These are phyloP conservation scores for Fusarium piperis DNA, from an alignment of 2,329 filamentous ascomycete species.

Conservation along the genomic window DNA sequence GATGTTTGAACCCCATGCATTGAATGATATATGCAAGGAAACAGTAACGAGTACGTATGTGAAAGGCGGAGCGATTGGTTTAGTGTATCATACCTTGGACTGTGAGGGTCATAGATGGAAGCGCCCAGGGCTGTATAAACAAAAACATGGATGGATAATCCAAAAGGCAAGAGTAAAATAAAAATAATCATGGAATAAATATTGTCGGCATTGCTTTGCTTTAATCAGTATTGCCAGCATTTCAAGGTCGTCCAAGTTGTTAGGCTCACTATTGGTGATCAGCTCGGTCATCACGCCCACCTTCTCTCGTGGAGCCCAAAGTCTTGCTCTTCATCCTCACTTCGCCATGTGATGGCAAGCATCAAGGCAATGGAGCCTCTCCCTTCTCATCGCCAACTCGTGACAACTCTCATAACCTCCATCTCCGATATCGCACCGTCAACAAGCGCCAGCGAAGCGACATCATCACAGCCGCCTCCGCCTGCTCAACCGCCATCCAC, in stretches of 20 bases:
- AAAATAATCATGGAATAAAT: constrained; percentile 2
- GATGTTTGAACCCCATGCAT: constrained; percentile 21
- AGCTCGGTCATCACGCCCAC: neutral
- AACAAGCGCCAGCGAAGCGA: neutral
- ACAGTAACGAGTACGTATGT: constrained; percentile 8
- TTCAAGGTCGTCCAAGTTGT: neutral
- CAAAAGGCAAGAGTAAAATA: constrained; percentile 1
- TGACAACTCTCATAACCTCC: constrained; percentile 60
- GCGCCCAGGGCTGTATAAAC: constrained; percentile 26
- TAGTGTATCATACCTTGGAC: constrained; percentile 34
- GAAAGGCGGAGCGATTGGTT: constrained; percentile 23
- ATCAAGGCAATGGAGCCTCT: constrained; percentile 37
- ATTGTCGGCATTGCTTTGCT: neutral
- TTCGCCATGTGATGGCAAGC: constrained; percentile 10
- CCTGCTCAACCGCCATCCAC: constrained; percentile 26
- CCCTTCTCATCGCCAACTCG: constrained; percentile 53
- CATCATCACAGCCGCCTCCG: constrained; percentile 14
- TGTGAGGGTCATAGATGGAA: constrained; percentile 32
- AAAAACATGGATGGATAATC: constrained; percentile 7
- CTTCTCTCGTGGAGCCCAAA: constrained; percentile 7
- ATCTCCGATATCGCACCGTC: constrained; percentile 43
- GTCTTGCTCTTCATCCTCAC: constrained; percentile 5
- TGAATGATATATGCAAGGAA: neutral
- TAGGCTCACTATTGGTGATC: neutral
- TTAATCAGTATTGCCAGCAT: neutral